Base-by-base conservation (phyloP, 2,329 filamentous ascomycete species). In the Catunica adiposa region DNA sequence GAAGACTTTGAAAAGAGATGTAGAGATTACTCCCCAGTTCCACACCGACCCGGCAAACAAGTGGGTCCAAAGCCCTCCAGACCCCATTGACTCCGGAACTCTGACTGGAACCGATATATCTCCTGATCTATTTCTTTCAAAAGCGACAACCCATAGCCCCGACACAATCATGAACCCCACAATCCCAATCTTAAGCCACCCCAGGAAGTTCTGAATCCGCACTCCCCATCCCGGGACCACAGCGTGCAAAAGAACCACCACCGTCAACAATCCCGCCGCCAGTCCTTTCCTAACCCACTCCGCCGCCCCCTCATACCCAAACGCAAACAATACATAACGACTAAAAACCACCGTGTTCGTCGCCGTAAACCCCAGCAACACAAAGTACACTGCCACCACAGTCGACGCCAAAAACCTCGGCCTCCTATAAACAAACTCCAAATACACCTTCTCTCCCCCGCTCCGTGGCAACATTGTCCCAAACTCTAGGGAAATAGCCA, bases 261-360 rank as follows among this genome's bases (percentile, higher is more conserved):
- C 63, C 0, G 76, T 78, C 20, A 85, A 66, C 2, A 84, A 65
- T 0, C 69, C 74, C 0, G 78, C 71, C 0, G 79, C 80, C 6
- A 86, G 68, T 0, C 68, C 62, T 62, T 83, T 83, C 15, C 75
- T 71, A 25, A 73, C 65, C 11, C 71, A 56, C 29, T 59, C 54
- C 1, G 70, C 73, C 0, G 75, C 70, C 37, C 77, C 66, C 3
- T 44, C 55, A 3, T 73, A 61, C 1, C 73, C 73, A 14, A 79
- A 66, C 0, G 79, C 79, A 60, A 82, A 83, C 0, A 83, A 67
- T 0, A 75, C 70, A 59, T 85, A 84, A 60, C 82, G 78, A 54
- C 78, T 79, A 60, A 84, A 84, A 0, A 85, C 74, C 54, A 86
- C 78, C 63, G 81, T 83, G 63, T 85, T 86, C 62, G 78, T 82